phyloP scores from a whole-genome alignment of 2,329 filamentous ascomycete species.

The Cercospora zeina region DNA sequence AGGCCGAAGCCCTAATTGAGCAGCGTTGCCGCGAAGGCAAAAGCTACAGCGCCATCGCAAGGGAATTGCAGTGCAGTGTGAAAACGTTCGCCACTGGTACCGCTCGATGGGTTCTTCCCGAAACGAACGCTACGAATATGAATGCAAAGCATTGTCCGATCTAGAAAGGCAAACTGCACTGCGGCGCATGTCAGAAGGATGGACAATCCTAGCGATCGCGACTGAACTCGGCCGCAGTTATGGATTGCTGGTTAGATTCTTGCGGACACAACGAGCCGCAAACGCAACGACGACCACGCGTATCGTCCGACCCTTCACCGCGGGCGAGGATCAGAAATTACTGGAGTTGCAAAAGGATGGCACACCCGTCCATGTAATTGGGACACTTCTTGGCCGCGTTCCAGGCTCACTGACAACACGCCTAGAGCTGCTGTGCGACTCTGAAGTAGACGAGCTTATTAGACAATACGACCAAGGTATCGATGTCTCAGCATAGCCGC shows the following conservation, averaged over 20 bases:
- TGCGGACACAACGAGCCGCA: not conserved
- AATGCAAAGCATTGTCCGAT: not conserved
- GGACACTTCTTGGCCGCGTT: not conserved
- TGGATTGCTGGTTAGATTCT: not conserved
- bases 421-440: not conserved
- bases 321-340: not conserved
- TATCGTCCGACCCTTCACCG: not conserved
- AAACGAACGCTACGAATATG: not conserved
- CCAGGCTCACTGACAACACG: not conserved
- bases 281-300: not conserved
- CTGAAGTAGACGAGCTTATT: not conserved
- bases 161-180: not conserved
- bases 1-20: not conserved
- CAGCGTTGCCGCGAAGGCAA: not conserved
- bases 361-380: not conserved
- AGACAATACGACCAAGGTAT: slow-evolving; percentile 1
- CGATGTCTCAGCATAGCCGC: not conserved
- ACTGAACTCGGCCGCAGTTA: not conserved
- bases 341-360: not conserved
- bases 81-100: not conserved
- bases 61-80: not conserved
- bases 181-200: not conserved
- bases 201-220: not conserved
- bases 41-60: not conserved
- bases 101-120: not conserved